Evolutionary conservation across 2,329 filamentous ascomycete genomes (phyloP).

Genomic region (Atkinsonella hypoxylon): DNA sequence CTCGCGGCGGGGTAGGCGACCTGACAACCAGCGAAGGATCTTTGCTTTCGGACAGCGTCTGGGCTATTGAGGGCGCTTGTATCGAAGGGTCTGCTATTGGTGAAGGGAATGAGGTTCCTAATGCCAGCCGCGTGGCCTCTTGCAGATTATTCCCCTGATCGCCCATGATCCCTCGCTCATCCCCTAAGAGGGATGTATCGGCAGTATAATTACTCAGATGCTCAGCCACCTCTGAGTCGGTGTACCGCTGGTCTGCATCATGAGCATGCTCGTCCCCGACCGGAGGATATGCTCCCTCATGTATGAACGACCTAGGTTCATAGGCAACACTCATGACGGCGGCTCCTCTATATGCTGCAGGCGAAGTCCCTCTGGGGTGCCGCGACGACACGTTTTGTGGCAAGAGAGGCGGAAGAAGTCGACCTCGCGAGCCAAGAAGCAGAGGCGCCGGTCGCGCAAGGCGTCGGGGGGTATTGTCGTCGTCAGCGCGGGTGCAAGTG

Average conservation of each 20-base stretch:
- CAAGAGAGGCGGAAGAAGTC: conserved; percentile 6
- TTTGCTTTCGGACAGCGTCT: conserved; percentile 22
- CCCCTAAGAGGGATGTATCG: conserved; percentile 16
- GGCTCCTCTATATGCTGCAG: conserved; percentile 10
- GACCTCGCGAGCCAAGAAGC: conserved; percentile 1
- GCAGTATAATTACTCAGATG: conserved; percentile 32
- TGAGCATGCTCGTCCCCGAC: conserved; percentile 34
- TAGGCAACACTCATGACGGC: conserved; percentile 39
- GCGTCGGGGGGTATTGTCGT: conserved; percentile 1
- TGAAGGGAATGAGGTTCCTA: conserved; percentile 23
- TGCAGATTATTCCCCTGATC: conserved; percentile 26
- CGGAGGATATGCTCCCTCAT: conserved; percentile 34
- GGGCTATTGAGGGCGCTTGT: conserved; percentile 19
- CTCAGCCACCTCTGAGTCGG: conserved; percentile 30
- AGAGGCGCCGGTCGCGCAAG: conserved; percentile 7
- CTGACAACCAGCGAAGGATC: conserved; percentile 20
- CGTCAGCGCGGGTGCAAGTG: neutral
- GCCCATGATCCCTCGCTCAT: conserved; percentile 20
- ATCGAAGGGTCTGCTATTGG: conserved; percentile 19
- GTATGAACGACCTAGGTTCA: conserved; percentile 36
- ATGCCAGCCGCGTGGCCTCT: conserved; percentile 27
- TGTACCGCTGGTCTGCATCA: conserved; percentile 27
- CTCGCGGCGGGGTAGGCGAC: conserved; percentile 26
- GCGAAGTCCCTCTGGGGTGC: conserved; percentile 7
- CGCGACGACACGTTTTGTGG: conserved; percentile 6